Evolutionary conservation across 305 asterid genomes (phyloP).

Genomic region (Fraxinus velutina): DNA sequence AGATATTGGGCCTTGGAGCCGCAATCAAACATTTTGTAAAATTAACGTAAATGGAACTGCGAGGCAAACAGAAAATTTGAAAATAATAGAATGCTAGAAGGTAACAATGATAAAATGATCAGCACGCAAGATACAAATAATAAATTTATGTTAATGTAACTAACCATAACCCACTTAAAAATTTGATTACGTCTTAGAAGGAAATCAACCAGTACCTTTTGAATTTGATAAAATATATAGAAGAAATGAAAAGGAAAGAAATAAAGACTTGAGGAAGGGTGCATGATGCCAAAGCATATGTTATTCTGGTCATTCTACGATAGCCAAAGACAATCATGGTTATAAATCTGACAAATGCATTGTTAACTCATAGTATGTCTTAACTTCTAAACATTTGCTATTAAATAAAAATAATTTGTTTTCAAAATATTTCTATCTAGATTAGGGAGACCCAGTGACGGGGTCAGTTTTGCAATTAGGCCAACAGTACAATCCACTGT

Average conservation of each 20-base stretch:
- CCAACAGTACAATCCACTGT: neutral
- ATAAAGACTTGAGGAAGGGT: neutral
- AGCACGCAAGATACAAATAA: neutral
- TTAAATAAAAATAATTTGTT: neutral
- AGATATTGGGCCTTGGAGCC: constrained; percentile 69
- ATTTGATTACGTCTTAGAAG: neutral
- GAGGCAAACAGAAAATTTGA: constrained; percentile 19
- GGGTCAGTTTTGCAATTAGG: neutral
- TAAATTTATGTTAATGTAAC: neutral
- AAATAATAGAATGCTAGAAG: constrained; percentile 19
- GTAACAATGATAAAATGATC: neutral
- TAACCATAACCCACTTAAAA: neutral
- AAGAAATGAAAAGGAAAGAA: neutral
- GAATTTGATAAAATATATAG: neutral
- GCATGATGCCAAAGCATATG: neutral
- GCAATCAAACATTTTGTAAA: constrained; percentile 68
- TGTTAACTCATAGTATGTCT: neutral
- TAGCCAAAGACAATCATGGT: neutral
- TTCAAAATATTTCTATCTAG: neutral
- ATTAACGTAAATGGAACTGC: constrained; percentile 48
- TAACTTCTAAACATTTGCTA: neutral
- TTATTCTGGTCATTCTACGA: neutral
- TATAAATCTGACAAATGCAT: neutral
- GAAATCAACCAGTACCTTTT: neutral
- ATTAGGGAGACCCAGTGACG: neutral